Evolutionary conservation across 352 stramenopile genomes (phyloP).

Genomic region (Thraustochytrium striatum): DNA sequence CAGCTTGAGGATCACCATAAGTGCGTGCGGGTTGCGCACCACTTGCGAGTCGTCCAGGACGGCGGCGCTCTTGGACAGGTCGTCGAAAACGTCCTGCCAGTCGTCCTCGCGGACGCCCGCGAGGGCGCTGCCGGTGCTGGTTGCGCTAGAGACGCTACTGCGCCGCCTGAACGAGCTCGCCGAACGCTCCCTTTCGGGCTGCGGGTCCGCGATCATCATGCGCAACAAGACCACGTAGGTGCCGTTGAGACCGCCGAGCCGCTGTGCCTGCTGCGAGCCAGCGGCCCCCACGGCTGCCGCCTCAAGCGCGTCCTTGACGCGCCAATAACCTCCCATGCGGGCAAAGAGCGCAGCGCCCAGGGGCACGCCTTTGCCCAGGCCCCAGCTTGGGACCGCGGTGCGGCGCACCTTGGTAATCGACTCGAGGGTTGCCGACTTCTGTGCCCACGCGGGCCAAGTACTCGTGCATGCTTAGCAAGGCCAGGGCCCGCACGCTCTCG

Average conservation of each 20-base stretch:
- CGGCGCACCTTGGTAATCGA: too few relatives aligned
- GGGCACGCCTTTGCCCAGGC: too few relatives aligned
- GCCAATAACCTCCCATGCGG: too few relatives aligned
- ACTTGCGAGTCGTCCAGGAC: slow-evolving; percentile 36
- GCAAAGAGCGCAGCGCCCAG: too few relatives aligned
- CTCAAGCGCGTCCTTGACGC: too few relatives aligned
- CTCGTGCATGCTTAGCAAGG: slow-evolving; percentile 6
- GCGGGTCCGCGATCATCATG: slow-evolving; percentile 9
- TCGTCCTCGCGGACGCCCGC: not conserved
- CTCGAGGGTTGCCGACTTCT: too few relatives aligned
- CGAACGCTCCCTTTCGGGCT: not conserved
- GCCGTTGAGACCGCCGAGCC: too few relatives aligned
- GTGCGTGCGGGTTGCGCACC: slow-evolving; percentile 8
- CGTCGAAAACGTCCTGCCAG: not conserved
- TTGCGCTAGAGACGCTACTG: not conserved
- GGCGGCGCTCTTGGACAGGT: not conserved
- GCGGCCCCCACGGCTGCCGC: too few relatives aligned
- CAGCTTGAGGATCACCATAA: slow-evolving; percentile 40
- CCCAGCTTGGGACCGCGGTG: too few relatives aligned
- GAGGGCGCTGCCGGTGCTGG: not conserved
- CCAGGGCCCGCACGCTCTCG: slow-evolving; percentile 15
- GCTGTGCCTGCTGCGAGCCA: too few relatives aligned
- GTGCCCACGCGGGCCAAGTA: not conserved
- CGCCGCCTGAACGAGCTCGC: not conserved
- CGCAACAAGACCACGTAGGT: slow-evolving; percentile 1